Evolutionary conservation across 352 stramenopile species (phyloP), one percentile per base, ranked within the genome.

Genomic region (Phytophthora fragariaefolia): DNA sequence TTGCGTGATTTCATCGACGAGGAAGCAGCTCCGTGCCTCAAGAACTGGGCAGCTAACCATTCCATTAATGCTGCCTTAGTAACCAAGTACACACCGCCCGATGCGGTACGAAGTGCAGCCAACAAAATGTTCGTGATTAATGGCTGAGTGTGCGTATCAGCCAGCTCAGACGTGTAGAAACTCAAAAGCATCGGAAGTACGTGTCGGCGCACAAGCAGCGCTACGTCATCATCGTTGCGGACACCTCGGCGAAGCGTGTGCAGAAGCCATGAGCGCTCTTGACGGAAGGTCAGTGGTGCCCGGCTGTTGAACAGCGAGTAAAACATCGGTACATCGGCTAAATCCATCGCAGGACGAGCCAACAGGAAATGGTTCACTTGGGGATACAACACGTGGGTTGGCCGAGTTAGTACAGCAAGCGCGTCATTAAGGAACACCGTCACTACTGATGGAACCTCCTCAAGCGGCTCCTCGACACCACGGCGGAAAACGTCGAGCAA

Each of bases 271-370:
- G 86, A 90, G 6, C 89, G 85, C 63, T 95, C 89, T 58, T 95
- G 85, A 20, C 90, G 87, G 66, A 86, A 94, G 1, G 75, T 94
- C 17, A 87, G 64, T 18, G 83, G 74, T 38, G 84, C 74, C 26
- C 83, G 82, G 30, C 80, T 92, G 72, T 95, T 91, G 68, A 96
- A 96, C 4, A 96, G 67, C 46, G 89, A 80, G 66, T 95, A 96
- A 60, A 96, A 96, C 87, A 96, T 95, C 2, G 89, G 89, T 9
- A 96, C 89, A 63, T 95, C 87, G 40, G 68, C 77, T 17, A 93
- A 50, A 60, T 96, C 87, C 60, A 96, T 74, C 17, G 85, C 83
- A 0, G 85, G 83, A 12, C 87, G 85, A n/a, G 87, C 77, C 9
- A 96, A 67, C 27, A 96, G 57, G 49, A 96, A 96, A 45, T 92